Conservation (phyloP, 2,329 filamentous ascomycete genomes). For the Aspergillus spinulosporus region DNA sequence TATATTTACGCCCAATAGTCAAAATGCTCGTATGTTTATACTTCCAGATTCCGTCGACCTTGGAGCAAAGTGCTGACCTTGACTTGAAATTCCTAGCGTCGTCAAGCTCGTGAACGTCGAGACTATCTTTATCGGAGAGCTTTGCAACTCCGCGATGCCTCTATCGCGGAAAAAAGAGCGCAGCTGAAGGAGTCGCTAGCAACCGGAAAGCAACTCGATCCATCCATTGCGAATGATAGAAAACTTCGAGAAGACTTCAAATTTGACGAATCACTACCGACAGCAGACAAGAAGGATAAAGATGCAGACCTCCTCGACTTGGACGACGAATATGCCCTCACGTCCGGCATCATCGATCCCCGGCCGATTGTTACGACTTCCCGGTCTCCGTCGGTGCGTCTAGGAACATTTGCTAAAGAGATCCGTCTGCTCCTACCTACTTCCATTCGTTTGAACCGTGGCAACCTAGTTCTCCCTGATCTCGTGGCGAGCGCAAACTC, state of each 20-base stretch:
- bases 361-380: slow-evolving; percentile 88
- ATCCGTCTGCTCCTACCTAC: slow-evolving; percentile 81
- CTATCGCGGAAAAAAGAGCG: slow-evolving; percentile 86
- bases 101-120: slow-evolving; percentile 74
- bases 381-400: slow-evolving; percentile 77
- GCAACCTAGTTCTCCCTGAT: slow-evolving; percentile 83
- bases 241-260: slow-evolving; percentile 81
- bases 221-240: slow-evolving; percentile 82
- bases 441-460: slow-evolving; percentile 83
- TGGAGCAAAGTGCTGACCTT: background rate
- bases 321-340: slow-evolving; percentile 85
- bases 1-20: slow-evolving; percentile 10
- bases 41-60: background rate
- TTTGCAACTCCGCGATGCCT: slow-evolving; percentile 82
- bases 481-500: slow-evolving; percentile 79
- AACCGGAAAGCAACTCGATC: slow-evolving; percentile 81
- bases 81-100: slow-evolving; percentile 47
- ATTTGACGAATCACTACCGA: slow-evolving; percentile 82
- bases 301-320: slow-evolving; percentile 81
- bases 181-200: slow-evolving; percentile 84
- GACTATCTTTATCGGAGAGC: slow-evolving; percentile 92
- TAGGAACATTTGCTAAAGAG: slow-evolving; percentile 92
- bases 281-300: slow-evolving; percentile 62
- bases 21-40: slow-evolving; percentile 36
- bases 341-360: slow-evolving; percentile 89